Percentiles rank a stretch among this genome's conserved stretches.
phyloP scores from a whole-genome alignment of 2,329 filamentous ascomycete genomes.

The Chaetomium strumarium region DNA sequence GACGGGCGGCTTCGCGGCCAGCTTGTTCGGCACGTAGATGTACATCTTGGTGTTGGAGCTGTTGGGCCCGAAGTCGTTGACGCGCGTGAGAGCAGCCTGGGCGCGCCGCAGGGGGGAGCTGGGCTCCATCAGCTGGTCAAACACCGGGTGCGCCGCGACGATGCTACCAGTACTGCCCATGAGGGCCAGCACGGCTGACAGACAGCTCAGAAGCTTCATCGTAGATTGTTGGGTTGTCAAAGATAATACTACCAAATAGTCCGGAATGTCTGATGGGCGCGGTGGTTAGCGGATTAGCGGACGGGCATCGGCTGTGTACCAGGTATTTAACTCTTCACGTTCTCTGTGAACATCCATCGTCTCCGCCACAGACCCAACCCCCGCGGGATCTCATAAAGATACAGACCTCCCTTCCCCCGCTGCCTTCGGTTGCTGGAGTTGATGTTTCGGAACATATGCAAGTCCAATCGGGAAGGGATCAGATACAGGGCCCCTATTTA shows the following conservation, averaged over 20 bases:
- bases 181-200: slow-evolving; percentile 16
- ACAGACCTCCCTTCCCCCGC: slow-evolving; percentile 17
- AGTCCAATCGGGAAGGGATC: slow-evolving; percentile 11
- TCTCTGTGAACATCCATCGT: too few species aligned
- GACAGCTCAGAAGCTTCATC: slow-evolving; percentile 20
- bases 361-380: slow-evolving; percentile 5
- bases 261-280: background rate
- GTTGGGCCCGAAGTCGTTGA: slow-evolving; percentile 37
- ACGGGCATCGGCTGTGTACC: background rate
- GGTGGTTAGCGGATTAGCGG: background rate
- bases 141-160: slow-evolving; percentile 17
- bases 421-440: background rate
- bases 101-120: slow-evolving; percentile 19
- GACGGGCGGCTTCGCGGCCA: slow-evolving; percentile 38
- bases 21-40: slow-evolving; percentile 35
- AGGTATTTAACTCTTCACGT: too few species aligned
- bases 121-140: slow-evolving; percentile 21
- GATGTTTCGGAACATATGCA: background rate
- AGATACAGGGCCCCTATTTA: slow-evolving; percentile 8
- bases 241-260: background rate
- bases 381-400: slow-evolving; percentile 9
- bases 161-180: slow-evolving; percentile 12
- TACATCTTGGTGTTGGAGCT: slow-evolving; percentile 41
- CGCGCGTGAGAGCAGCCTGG: slow-evolving; percentile 30
- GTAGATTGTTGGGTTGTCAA: background rate